Evolutionary conservation across 805 yeast species (phyloP).

Genomic region (Hyphopichia homilentoma): DNA sequence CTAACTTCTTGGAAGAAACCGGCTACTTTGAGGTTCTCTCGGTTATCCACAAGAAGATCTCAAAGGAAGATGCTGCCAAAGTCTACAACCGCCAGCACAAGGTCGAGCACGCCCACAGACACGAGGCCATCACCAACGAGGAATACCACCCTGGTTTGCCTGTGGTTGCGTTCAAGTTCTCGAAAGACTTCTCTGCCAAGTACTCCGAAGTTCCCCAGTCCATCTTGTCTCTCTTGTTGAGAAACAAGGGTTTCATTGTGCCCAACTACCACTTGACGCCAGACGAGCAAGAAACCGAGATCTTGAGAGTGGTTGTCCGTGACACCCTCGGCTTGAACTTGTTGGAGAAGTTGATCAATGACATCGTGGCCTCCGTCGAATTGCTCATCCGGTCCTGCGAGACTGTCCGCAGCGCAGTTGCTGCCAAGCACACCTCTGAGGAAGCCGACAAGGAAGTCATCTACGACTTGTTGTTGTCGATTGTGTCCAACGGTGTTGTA

Average conservation of each 20-base stretch:
- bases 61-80: slow-evolving; percentile 9
- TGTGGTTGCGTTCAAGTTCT: slow-evolving; percentile 80
- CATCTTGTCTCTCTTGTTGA: slow-evolving; percentile 63
- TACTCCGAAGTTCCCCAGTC: slow-evolving; percentile 85
- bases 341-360: slow-evolving; percentile 61
- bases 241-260: slow-evolving; percentile 81
- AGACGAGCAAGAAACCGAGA: slow-evolving; percentile 52
- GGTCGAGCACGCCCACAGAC: slow-evolving; percentile 5
- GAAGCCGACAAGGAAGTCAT: slow-evolving; percentile 31
- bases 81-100: slow-evolving; percentile 14
- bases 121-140: slow-evolving; percentile 29
- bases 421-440: slow-evolving; percentile 11
- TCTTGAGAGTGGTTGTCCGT: slow-evolving; percentile 81
- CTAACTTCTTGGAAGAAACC: slow-evolving; percentile 60
- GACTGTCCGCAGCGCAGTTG: slow-evolving; percentile 23
- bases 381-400: slow-evolving; percentile 48
- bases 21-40: slow-evolving; percentile 71
- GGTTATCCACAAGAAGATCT: slow-evolving; percentile 61
- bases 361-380: slow-evolving; percentile 51
- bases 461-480: slow-evolving; percentile 47
- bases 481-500: slow-evolving; percentile 55
- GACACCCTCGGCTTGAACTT: slow-evolving; percentile 60
- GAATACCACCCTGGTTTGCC: slow-evolving; percentile 76
- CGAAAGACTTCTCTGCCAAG: slow-evolving; percentile 48
- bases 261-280: slow-evolving; percentile 88